Conservation (phyloP, 2,329 filamentous ascomycete species). For the Acephala macrosclerotiorum region DNA sequence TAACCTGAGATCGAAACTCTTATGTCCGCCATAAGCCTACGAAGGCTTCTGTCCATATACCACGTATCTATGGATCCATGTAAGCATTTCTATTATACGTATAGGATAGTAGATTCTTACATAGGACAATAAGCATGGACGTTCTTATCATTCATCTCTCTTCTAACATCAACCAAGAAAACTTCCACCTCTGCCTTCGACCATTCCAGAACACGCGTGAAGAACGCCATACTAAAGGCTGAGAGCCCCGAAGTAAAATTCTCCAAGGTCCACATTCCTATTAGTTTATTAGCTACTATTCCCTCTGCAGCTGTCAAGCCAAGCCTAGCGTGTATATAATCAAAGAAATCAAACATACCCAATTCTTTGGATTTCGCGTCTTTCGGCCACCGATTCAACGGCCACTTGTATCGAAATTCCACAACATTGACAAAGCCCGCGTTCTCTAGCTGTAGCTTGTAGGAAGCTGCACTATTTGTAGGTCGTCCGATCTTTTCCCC, state of each 20-base stretch:
- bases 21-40: no score
- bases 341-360: conserved; percentile 30
- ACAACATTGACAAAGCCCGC: conserved; percentile 37
- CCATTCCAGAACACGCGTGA: conserved; percentile 32
- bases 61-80: conserved; percentile 21
- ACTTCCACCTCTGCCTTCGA: conserved; percentile 31
- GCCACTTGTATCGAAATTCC: conserved; percentile 56
- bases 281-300: neutral
- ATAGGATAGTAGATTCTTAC: conserved; percentile 20
- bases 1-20: no score
- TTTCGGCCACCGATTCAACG: conserved; percentile 58
- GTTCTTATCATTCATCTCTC: conserved; percentile 43
- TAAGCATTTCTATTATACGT: neutral
- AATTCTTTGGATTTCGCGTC: conserved; percentile 47
- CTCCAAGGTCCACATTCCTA: conserved; percentile 36
- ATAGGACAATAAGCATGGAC: conserved; percentile 42
- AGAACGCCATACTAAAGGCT: conserved; percentile 29
- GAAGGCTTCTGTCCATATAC: conserved; percentile 28
- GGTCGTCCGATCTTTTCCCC: conserved; percentile 42
- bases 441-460: conserved; percentile 25
- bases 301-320: neutral
- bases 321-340: conserved; percentile 31
- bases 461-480: conserved; percentile 38
- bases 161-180: conserved; percentile 44
- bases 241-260: conserved; percentile 20